Percentiles rank a stretch among this genome's conserved stretches.
phyloP scores from a whole-genome alignment of 352 stramenopile genomes.

The Lagenidium giganteum region DNA sequence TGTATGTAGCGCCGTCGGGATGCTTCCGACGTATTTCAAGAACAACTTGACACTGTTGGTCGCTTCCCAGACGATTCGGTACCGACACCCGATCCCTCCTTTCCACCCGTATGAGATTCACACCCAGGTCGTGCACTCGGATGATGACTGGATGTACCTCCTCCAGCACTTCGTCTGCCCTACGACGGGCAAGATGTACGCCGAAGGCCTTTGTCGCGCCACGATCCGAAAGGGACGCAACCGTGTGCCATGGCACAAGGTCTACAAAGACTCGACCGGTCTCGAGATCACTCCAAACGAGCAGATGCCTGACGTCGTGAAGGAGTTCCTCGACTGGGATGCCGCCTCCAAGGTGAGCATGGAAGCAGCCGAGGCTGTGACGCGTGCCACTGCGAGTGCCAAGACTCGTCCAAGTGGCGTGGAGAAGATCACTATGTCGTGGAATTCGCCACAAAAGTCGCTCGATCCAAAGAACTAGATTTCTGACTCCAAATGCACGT shows the following conservation, averaged over 20 bases:
- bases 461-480: no score
- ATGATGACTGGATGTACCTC: slow-evolving; percentile 63
- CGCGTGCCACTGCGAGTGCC: neutral
- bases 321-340: slow-evolving; percentile 41
- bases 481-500: no score
- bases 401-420: no score
- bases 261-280: slow-evolving; percentile 10
- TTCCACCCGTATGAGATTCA: slow-evolving; percentile 62
- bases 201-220: slow-evolving; percentile 34
- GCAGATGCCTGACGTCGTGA: slow-evolving; percentile 39
- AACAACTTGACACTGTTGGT: no score
- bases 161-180: slow-evolving; percentile 54
- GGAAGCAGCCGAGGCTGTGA: slow-evolving; percentile 20
- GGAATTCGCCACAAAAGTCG: no score
- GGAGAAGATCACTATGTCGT: no score
- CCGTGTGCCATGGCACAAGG: slow-evolving; percentile 15
- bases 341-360: slow-evolving; percentile 18
- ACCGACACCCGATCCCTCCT: slow-evolving; percentile 48
- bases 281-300: slow-evolving; percentile 7
- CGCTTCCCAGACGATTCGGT: slow-evolving; percentile 53
- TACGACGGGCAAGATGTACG: slow-evolving; percentile 39
- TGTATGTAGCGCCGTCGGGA: no score
- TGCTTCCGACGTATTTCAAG: no score
- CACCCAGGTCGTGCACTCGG: slow-evolving; percentile 43
- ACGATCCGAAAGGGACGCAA: slow-evolving; percentile 19